These are phyloP conservation scores for Sugiyamaella xylanicola DNA, from an alignment of 1,139 yeast species.

Conservation along the genomic window DNA sequence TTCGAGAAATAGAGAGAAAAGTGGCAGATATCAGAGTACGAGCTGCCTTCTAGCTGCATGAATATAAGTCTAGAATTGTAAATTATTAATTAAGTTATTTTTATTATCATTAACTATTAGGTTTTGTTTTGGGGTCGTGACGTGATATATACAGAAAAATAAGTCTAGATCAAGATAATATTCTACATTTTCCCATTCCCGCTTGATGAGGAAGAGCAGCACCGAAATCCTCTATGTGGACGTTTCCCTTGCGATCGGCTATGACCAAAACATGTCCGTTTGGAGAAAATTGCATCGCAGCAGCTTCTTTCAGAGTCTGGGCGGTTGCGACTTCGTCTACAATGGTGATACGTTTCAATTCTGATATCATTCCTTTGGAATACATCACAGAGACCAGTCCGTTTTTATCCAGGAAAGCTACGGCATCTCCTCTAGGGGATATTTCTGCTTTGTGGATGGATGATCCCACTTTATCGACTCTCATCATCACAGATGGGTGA, in stretches of 20 bases:
- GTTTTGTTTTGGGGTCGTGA: neutral
- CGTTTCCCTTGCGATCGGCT: conserved; percentile 77
- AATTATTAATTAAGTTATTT: conserved; percentile 9
- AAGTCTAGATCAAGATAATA: conserved; percentile 32
- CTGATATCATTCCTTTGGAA: conserved; percentile 52
- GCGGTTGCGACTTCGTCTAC: conserved; percentile 82
- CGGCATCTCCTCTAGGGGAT: conserved; percentile 84
- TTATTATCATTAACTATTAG: conserved; percentile 3
- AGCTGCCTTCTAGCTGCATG: conserved; percentile 5
- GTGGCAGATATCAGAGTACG: conserved; percentile 55
- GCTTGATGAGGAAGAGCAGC: conserved; percentile 77
- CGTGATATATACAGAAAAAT: neutral
- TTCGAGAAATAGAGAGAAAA: conserved; percentile 61
- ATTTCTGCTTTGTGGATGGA: conserved; percentile 70
- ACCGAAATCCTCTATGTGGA: conserved; percentile 82
- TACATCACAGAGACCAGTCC: conserved; percentile 75
- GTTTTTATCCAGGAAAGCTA: conserved; percentile 75
- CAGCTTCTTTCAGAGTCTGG: conserved; percentile 62
- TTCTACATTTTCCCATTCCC: conserved; percentile 71
- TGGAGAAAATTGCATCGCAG: conserved; percentile 69
- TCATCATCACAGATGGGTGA: conserved; percentile 57
- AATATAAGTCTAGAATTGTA: neutral
- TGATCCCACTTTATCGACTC: conserved; percentile 80
- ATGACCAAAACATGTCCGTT: conserved; percentile 80
- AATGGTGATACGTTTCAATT: conserved; percentile 61